Evolutionary conservation across 1,284 basidiomycete species (phyloP), one percentile per base, ranked within the genome.

Genomic region (Irpex sp.): DNA sequence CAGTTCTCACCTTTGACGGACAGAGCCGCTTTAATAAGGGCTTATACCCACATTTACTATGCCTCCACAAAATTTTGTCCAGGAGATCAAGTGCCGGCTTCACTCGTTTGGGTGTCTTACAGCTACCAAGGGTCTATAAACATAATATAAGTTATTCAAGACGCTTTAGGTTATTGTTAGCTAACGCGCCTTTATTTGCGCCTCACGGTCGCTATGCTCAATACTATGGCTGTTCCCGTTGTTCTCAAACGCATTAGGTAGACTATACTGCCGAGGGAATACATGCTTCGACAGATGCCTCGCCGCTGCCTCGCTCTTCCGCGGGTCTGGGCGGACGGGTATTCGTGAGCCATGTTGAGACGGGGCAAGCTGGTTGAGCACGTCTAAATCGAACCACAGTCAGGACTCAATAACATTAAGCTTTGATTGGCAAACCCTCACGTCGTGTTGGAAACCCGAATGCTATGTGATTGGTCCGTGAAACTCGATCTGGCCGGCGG

Each of bases 221-320:
- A 67, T 56, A 15, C 3, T 86, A 84, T 66, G 86, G 83, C 20
- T 70, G 65, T n/a, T 71, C 68, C 22, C 69, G 5, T 70, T 69
- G 22, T 76, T 56, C 4, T 77, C 79, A 71, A 90, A 96, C 3
- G 91, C 86, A 73, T 85, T 94, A 11, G 86, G 80, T 1, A 97
- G 80, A 0, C 88, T 87, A 75, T 93, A 96, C 74, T 96, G 94
- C 42, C 90, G 86, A 6, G 96, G 92, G 76, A 97, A 97, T 0
- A 98, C 84, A 78, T 97, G 95, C 82, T 96, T 97, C 24, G 92
- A 86, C 1, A 96, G 80, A 75, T 92, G 92, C 24, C 94, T 87
- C 1, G 88, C 87, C 82, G 84, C 74, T 88, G 86, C 69, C 82
- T 77, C 62, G 18, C 38, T 11, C 38, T 64, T 32, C 32, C 62